These are phyloP conservation scores for Paspalum notatum DNA, from an alignment of 176 grass and related monocot genomes.

Conservation along the genomic window DNA sequence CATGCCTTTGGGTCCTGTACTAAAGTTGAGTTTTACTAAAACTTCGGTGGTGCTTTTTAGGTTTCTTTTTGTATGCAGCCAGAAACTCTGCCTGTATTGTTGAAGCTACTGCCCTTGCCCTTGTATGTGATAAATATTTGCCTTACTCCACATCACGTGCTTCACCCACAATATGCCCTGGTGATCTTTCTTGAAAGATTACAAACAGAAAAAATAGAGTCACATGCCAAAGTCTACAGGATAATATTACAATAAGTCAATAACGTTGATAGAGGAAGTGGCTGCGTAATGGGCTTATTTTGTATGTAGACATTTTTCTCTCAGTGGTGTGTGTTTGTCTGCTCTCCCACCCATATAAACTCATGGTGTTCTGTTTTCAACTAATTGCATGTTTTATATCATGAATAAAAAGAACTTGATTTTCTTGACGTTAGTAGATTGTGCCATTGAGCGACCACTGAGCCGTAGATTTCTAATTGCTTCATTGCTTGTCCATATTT, in stretches of 20 bases:
- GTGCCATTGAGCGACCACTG: not conserved
- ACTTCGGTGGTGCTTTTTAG: not conserved
- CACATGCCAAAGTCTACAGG: conserved; percentile 11
- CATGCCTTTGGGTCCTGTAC: not conserved
- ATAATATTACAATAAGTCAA: conserved; percentile 6
- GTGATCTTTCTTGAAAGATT: conserved; percentile 11
- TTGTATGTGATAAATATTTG: not conserved
- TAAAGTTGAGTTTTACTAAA: not conserved
- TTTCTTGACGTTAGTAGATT: not conserved
- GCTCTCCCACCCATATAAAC: not conserved
- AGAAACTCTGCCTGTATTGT: not conserved
- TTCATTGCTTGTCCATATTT: conserved; percentile 9
- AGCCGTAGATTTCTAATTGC: not conserved
- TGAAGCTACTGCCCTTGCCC: not conserved
- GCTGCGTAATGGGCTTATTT: conserved; percentile 17
- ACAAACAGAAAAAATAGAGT: not conserved
- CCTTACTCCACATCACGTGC: conserved; percentile 1
- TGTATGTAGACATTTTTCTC: not conserved
- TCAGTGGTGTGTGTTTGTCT: not conserved
- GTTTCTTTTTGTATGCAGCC: not conserved
- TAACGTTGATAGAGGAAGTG: conserved; percentile 18
- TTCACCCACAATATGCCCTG: conserved; percentile 9
- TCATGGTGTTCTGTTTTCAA: not conserved
- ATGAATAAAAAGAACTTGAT: not conserved
- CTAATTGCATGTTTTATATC: not conserved